Conservation (phyloP, 768 basidiomycete genomes). For the Kwoniella botswanensis region DNA sequence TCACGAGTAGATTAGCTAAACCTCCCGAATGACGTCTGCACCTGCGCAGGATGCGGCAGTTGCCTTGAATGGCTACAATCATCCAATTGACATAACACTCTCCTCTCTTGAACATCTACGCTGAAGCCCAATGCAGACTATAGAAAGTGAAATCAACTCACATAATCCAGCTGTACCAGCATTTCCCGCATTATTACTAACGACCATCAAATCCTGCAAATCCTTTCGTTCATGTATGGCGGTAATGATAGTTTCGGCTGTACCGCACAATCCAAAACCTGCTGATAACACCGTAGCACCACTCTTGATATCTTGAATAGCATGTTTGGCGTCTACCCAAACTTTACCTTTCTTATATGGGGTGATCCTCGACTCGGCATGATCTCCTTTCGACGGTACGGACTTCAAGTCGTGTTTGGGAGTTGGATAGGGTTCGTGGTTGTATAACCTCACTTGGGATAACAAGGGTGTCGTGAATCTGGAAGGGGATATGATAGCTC, state of each 20-base stretch:
- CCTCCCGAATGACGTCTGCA: too few relatives aligned
- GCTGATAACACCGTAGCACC: constrained; percentile 44
- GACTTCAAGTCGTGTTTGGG: constrained; percentile 22
- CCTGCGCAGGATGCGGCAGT: too few relatives aligned
- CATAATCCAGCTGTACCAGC: constrained; percentile 43
- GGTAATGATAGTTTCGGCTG: constrained; percentile 51
- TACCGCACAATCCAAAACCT: constrained; percentile 56
- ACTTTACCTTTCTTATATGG: constrained; percentile 20
- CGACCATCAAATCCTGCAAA: constrained; percentile 48
- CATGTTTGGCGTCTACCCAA: constrained; percentile 36
- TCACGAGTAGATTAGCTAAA: background rate
- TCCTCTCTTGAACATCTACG: background rate
- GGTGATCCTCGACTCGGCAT: constrained; percentile 18
- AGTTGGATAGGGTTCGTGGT: constrained; percentile 11
- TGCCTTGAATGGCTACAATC: too few relatives aligned
- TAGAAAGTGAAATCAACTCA: constrained; percentile 23
- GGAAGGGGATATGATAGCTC: constrained; percentile 4
- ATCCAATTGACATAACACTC: too few relatives aligned
- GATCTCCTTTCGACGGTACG: constrained; percentile 13
- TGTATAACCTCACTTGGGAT: constrained; percentile 8
- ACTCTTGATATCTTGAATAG: constrained; percentile 48
- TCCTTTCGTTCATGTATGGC: constrained; percentile 41
- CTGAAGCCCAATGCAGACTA: background rate
- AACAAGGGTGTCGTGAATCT: background rate
- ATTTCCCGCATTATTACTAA: constrained; percentile 55